phyloP scores from a whole-genome alignment of 129 eudicot species.

The Mikania micrantha region DNA sequence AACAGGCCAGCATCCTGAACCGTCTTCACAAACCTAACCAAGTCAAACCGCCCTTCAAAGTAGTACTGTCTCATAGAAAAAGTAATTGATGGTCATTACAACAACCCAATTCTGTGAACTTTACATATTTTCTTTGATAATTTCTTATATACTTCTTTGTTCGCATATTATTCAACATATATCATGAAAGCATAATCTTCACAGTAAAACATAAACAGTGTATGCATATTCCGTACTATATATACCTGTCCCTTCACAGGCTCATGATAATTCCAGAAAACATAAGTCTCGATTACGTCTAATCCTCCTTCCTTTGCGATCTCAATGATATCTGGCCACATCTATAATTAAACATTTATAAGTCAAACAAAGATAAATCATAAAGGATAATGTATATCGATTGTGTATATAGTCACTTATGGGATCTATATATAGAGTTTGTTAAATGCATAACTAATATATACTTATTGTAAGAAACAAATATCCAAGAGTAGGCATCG shows the following conservation, averaged over 20 bases:
- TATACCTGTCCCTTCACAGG: conserved; percentile 74
- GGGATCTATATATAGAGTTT: background rate
- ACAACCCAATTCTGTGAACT: background rate
- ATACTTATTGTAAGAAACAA: too few species aligned
- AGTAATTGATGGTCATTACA: background rate
- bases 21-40: conserved; percentile 61
- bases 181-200: background rate
- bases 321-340: conserved; percentile 61
- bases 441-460: background rate
- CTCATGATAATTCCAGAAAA: conserved; percentile 85
- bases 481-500: too few species aligned
- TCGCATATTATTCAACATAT: background rate
- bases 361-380: conserved; percentile 8
- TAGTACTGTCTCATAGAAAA: conserved; percentile 41
- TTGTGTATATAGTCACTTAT: background rate
- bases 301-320: conserved; percentile 82
- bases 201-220: background rate
- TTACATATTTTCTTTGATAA: background rate
- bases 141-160: background rate
- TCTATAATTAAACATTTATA: conserved; percentile 43
- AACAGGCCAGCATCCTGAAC: conserved; percentile 75
- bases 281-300: conserved; percentile 72
- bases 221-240: conserved; percentile 13
- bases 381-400: background rate
- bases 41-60: conserved; percentile 71